Evolutionary conservation across 2,329 filamentous ascomycete species (phyloP).

Genomic region (Colletotrichum paranaense): DNA sequence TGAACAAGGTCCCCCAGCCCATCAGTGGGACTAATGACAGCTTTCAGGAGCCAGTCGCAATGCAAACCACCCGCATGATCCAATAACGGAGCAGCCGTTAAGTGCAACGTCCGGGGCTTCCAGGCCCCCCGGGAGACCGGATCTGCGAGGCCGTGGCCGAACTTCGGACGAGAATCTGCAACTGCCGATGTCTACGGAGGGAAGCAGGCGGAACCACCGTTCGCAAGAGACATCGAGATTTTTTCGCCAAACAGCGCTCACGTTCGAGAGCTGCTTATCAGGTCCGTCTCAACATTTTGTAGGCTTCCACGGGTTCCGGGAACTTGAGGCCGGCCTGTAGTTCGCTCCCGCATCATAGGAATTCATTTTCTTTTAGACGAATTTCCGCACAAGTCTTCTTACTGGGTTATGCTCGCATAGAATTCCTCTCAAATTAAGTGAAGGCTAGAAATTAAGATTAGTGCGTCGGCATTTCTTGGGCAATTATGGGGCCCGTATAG

Average conservation of each 20-base stretch:
- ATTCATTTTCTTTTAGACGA: no score
- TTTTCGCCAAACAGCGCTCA: neutral
- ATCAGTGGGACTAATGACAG: constrained; percentile 1
- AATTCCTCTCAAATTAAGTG: no score
- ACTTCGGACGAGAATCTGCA: constrained; percentile 16
- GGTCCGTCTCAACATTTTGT: neutral
- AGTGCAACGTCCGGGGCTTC: constrained; percentile 14
- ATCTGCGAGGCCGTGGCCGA: neutral
- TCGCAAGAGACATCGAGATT: neutral
- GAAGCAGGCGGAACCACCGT: neutral
- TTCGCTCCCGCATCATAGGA: no score
- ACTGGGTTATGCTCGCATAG: no score
- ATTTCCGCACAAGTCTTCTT: no score
- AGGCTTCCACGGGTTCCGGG: no score
- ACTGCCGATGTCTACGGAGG: constrained; percentile 5
- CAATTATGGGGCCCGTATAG: no score
- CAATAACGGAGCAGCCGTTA: constrained; percentile 1
- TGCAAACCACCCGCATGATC: neutral
- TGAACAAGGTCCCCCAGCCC: neutral
- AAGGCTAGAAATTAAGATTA: no score
- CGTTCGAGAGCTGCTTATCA: neutral
- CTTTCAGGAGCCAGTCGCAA: constrained; percentile 19
- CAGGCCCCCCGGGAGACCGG: constrained; percentile 13
- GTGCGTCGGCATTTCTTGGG: no score
- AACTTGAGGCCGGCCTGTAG: no score